These are phyloP conservation scores for Auricularia sp. DNA, from an alignment of 768 basidiomycete species.

Conservation along the genomic window DNA sequence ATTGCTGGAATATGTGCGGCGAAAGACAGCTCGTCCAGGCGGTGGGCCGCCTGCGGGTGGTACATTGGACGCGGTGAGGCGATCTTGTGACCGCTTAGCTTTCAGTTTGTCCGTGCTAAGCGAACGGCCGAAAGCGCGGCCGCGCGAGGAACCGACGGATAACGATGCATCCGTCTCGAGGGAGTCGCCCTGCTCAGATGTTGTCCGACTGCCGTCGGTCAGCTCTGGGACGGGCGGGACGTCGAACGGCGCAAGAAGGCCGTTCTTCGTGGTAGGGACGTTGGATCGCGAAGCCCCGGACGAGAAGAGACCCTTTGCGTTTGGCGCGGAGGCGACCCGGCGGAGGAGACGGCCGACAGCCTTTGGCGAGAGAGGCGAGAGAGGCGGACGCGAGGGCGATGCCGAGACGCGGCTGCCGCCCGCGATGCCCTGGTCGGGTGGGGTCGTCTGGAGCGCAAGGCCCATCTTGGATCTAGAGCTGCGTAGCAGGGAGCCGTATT, in stretches of 20 bases:
- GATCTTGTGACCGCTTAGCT: slow-evolving; percentile 12
- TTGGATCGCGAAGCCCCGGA: slow-evolving; percentile 46
- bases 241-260: slow-evolving; percentile 58
- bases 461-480: slow-evolving; percentile 8
- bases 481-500: slow-evolving; percentile 17
- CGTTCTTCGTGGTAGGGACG: slow-evolving; percentile 55
- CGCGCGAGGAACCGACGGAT: slow-evolving; percentile 47
- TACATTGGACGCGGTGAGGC: slow-evolving; percentile 10
- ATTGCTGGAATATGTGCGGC: slow-evolving; percentile 93
- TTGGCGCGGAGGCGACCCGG: slow-evolving; percentile 93
- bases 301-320: slow-evolving; percentile 81
- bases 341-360: slow-evolving; percentile 80
- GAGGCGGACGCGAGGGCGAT: slow-evolving; percentile 23
- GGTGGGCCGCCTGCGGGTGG: slow-evolving; percentile 24
- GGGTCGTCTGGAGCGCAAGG: neutral
- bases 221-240: slow-evolving; percentile 39
- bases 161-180: slow-evolving; percentile 66
- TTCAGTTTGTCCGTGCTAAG: slow-evolving; percentile 9
- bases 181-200: slow-evolving; percentile 56
- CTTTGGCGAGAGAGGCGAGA: slow-evolving; percentile 53
- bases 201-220: slow-evolving; percentile 32
- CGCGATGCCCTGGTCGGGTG: neutral
- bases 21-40: slow-evolving; percentile 61
- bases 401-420: slow-evolving; percentile 37
- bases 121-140: slow-evolving; percentile 5